Conservation (phyloP, 2,329 filamentous ascomycete species). For the Clathrospora elynae region DNA sequence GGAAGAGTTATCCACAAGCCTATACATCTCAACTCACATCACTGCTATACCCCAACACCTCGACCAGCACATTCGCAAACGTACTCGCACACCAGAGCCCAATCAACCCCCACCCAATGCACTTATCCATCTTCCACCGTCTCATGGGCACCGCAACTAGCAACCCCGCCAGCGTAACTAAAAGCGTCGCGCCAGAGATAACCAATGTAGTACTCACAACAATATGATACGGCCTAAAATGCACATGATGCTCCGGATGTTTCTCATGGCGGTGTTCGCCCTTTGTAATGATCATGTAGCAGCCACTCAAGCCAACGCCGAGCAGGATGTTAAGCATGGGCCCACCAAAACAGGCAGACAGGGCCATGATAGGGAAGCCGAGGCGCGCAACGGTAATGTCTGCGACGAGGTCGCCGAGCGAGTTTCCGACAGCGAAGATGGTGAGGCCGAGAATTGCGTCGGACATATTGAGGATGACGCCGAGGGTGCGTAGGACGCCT, state of each 20-base stretch:
- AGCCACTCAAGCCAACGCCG: constrained; percentile 87
- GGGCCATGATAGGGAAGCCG: constrained; percentile 95
- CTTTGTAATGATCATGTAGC: constrained; percentile 80
- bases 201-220: constrained; percentile 83
- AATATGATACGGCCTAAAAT: constrained; percentile 79
- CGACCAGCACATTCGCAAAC: constrained; percentile 77
- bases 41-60: constrained; percentile 59
- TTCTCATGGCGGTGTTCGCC: constrained; percentile 69
- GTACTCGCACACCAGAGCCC: constrained; percentile 82
- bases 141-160: constrained; percentile 73
- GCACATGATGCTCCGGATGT: constrained; percentile 67
- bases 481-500: constrained; percentile 88
- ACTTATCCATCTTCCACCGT: constrained; percentile 46
- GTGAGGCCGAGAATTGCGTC: constrained; percentile 95
- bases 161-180: constrained; percentile 78
- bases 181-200: constrained; percentile 80
- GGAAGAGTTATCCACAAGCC: too few species aligned
- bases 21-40: constrained; percentile 29
- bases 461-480: constrained; percentile 88
- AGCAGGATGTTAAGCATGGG: constrained; percentile 97
- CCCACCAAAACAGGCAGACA: constrained; percentile 94
- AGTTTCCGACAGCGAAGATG: constrained; percentile 95
- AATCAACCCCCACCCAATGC: constrained; percentile 77
- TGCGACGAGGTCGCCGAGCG: constrained; percentile 88
- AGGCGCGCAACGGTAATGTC: constrained; percentile 92